Evolutionary conservation across 768 basidiomycete species (phyloP), one percentile per base, ranked within the genome.

Genomic region (Agaricus blazei): DNA sequence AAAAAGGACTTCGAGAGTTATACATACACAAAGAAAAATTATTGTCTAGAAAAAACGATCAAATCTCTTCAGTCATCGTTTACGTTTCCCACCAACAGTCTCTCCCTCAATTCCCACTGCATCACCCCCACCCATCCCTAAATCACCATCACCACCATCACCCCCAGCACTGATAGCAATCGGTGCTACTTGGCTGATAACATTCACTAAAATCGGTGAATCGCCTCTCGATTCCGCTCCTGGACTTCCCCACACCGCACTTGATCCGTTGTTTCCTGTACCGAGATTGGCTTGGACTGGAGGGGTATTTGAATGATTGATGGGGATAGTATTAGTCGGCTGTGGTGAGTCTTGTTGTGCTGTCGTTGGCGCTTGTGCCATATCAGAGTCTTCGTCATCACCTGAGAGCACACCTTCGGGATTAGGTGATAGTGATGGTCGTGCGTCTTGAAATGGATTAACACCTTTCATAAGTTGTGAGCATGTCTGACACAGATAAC

Each of bases 81-180:
- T 73, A 62, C 70, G 58, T 56, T 71, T 71, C 27, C 65, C 72
- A 41, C 69, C 70, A n/a, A 70, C 68, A 9, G 69, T 70, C 19
- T 53, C 52, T 11, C 66, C 70, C 57, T 70, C 69, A 1, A 62
- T 53, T 44, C 65, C 69, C 9, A 51, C 60, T 45, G 52, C 57
- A 24, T 56, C 61, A 26, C 26, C 48, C 41, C 37, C 19, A 19
- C 19, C 46, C n/a, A 37, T 50, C 23, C 54, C 59, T 41, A 60
- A 44, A 28, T 58, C 60, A 31, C 49, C 59, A 41, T 58, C 53
- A 26, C 50, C 60, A n/a, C 45, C 53, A n/a, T 23, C 47, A n/a
- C 38, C 58, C 2, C 51, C 46, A n/a, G 27, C 54, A 11, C 37
- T 42, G 23, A 29, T 51, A 8, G 12, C 46, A 12, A 48, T 46